These are phyloP conservation scores for Phytopythium mirpurense DNA, from an alignment of 352 stramenopile genomes.

Conservation along the genomic window DNA sequence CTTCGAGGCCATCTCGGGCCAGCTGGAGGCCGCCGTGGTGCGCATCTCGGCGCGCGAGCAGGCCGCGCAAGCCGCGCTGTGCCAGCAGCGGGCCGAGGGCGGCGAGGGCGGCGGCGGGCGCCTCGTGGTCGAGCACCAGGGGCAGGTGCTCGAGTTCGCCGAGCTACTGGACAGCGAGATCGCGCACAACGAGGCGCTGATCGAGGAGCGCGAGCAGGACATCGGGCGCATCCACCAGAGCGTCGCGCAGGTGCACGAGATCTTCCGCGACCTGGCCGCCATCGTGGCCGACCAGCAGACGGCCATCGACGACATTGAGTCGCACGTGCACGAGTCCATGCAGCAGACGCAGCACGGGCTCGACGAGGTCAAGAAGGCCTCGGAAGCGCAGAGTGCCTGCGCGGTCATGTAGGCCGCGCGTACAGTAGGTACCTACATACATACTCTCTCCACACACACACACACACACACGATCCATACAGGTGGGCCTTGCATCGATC, in stretches of 20 bases:
- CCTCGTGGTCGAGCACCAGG: conserved; percentile 64
- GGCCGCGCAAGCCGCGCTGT: conserved; percentile 41
- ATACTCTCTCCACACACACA: too few relatives aligned
- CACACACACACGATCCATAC: too few relatives aligned
- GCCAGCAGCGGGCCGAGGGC: conserved; percentile 10
- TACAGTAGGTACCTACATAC: too few relatives aligned
- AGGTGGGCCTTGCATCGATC: too few relatives aligned
- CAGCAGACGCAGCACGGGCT: conserved; percentile 82
- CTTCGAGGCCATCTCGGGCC: conserved; percentile 70
- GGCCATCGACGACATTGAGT: conserved; percentile 83
- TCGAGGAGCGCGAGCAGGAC: conserved; percentile 85
- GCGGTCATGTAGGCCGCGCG: conserved; percentile 46
- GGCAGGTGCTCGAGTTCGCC: conserved; percentile 74
- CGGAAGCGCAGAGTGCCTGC: conserved; percentile 70
- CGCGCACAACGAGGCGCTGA: conserved; percentile 84
- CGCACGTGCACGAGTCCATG: conserved; percentile 77
- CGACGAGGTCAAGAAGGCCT: conserved; percentile 81
- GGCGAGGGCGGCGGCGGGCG: conserved; percentile 29
- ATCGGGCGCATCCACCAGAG: conserved; percentile 87
- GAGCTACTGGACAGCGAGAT: conserved; percentile 77
- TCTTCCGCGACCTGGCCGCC: conserved; percentile 82
- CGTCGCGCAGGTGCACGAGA: conserved; percentile 89
- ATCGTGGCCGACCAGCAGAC: conserved; percentile 86
- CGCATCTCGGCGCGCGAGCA: conserved; percentile 65
- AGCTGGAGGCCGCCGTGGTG: conserved; percentile 62